A percentile compares a stretch with the other conserved stretches of the same genome.
Evolutionary conservation across 306 rosid species (phyloP).

Genomic region (Myrica gale): DNA sequence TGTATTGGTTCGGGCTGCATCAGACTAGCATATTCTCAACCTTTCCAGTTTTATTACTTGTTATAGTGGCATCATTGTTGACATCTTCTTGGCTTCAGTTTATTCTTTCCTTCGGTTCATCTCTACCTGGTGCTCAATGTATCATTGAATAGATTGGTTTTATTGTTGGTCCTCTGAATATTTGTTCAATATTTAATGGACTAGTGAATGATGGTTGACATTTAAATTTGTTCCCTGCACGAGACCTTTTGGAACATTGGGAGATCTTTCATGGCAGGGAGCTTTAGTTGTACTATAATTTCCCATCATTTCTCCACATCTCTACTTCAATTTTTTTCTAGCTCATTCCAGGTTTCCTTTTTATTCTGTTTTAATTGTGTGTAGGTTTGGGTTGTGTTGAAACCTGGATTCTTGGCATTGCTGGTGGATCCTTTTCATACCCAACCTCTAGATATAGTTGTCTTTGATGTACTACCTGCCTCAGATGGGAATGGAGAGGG

Average conservation of each 20-base stretch:
- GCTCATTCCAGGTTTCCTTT: background rate
- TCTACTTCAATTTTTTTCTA: conserved; percentile 13
- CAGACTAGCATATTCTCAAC: background rate
- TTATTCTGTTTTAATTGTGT: conserved; percentile 29
- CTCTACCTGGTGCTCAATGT: background rate
- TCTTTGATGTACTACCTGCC: conserved; percentile 82
- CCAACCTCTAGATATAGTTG: conserved; percentile 91
- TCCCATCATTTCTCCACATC: conserved; percentile 4
- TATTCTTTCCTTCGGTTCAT: background rate
- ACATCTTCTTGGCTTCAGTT: background rate
- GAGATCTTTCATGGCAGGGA: background rate
- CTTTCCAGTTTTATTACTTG: background rate
- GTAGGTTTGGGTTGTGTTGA: conserved; percentile 96
- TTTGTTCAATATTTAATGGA: background rate
- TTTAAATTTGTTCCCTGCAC: conserved; percentile 8
- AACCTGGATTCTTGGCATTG: conserved; percentile 96
- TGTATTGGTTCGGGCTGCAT: background rate
- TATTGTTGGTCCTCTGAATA: background rate
- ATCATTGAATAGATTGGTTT: background rate
- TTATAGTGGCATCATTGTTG: background rate
- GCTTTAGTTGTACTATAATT: conserved; percentile 12
- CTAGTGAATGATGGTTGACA: background rate
- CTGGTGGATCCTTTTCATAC: conserved; percentile 82
- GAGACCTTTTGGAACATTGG: conserved; percentile 13
- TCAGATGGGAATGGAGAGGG: conserved; percentile 86